phyloP scores from a whole-genome alignment of 495 filamentous ascomycete genomes.

The Thermochaetoides thermophila region DNA sequence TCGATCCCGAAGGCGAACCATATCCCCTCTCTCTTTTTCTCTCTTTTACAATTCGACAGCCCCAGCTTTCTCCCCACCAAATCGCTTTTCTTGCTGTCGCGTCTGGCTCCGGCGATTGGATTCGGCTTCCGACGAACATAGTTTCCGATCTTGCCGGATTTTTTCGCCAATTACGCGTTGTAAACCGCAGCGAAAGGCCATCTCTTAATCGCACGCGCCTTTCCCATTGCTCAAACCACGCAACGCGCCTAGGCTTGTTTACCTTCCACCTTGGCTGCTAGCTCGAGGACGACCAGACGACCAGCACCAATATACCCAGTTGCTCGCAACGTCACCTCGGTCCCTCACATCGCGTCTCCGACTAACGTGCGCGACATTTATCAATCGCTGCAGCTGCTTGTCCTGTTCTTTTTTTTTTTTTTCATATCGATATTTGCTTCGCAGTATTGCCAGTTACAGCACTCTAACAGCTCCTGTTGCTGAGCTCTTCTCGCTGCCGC shows the following conservation, averaged over 20 bases:
- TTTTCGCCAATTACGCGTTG: conserved; percentile 8
- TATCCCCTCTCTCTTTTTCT: conserved; percentile 7
- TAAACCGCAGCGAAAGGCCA: background rate
- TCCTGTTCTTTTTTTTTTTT: too few species aligned
- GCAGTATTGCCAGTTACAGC: too few species aligned
- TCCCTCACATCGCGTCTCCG: conserved; percentile 1
- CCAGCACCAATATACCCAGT: conserved; percentile 5
- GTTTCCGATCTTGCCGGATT: conserved; percentile 3
- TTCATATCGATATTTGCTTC: too few species aligned
- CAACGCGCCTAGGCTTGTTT: conserved; percentile 26
- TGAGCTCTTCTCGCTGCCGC: conserved; percentile 19
- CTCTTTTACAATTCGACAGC: conserved; percentile 5
- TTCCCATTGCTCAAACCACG: conserved; percentile 24
- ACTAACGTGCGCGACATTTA: conserved; percentile 8
- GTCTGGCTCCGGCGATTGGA: conserved; percentile 7
- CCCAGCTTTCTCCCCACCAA: conserved; percentile 9
- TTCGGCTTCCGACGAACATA: conserved; percentile 5
- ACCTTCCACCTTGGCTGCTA: too few species aligned
- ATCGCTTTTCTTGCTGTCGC: conserved; percentile 11
- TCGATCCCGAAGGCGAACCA: conserved; percentile 1
- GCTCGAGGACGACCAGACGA: too few species aligned
- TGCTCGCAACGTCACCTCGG: conserved; percentile 3
- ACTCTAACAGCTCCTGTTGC: too few species aligned
- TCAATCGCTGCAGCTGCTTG: too few species aligned
- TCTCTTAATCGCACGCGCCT: conserved; percentile 9